Evolutionary conservation across 352 stramenopile genomes (phyloP).

Genomic region (Saprolegnia parasitica): DNA sequence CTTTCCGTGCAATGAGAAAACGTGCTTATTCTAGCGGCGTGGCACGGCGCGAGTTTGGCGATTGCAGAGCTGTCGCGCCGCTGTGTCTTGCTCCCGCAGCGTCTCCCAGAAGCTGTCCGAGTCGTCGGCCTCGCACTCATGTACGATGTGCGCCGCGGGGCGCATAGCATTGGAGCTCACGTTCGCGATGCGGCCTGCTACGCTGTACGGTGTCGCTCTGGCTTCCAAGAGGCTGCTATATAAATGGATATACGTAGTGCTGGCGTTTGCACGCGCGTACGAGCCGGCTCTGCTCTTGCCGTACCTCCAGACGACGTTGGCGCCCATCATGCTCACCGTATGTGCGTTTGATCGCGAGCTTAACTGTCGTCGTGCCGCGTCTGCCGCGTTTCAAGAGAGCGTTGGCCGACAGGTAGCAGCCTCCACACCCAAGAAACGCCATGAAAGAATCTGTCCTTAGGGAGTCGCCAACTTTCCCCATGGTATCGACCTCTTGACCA

Average conservation of each 20-base stretch:
- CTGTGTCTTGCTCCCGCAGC: constrained; percentile 92
- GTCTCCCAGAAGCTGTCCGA: constrained; percentile 89
- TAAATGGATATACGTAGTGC: constrained; percentile 43
- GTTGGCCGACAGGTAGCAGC: constrained; percentile 78
- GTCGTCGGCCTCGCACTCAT: constrained; percentile 87
- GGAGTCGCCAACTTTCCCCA: constrained; percentile 91
- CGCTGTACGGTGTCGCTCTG: constrained; percentile 33
- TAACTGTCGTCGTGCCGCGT: constrained; percentile 96
- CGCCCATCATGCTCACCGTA: constrained; percentile 90
- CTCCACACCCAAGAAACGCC: background rate
- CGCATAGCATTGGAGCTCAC: constrained; percentile 94
- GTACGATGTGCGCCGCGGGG: constrained; percentile 94
- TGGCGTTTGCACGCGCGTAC: constrained; percentile 97
- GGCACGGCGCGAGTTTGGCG: constrained; percentile 97
- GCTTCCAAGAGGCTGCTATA: background rate
- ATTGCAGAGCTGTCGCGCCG: constrained; percentile 93
- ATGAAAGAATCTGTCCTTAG: constrained; percentile 48
- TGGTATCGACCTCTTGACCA: constrained; percentile 95
- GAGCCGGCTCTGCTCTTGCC: constrained; percentile 86
- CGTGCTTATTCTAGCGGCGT: constrained; percentile 53
- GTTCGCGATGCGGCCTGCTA: constrained; percentile 98
- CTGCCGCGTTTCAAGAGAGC: constrained; percentile 96
- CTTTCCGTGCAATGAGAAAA: background rate
- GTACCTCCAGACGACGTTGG: constrained; percentile 84
- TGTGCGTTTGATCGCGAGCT: constrained; percentile 98